Percentiles rank a stretch among this genome's conserved stretches.
phyloP scores from a whole-genome alignment of 2,329 filamentous ascomycete species.

The Calonectria pseudoreteaudii region DNA sequence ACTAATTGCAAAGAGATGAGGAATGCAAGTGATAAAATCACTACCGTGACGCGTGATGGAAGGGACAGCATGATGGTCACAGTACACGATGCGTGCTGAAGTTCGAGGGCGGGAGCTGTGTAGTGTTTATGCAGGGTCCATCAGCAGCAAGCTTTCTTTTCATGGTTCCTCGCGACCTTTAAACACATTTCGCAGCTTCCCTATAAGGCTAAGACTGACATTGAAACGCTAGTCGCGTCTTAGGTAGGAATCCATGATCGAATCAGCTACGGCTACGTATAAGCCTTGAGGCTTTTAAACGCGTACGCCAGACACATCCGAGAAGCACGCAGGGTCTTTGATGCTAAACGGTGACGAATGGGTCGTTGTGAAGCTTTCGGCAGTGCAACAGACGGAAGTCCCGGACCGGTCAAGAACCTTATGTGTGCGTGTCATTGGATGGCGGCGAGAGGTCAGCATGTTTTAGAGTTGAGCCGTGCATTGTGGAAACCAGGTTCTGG shows the following conservation, averaged over 20 bases:
- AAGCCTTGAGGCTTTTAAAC: neutral
- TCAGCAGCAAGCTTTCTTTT: neutral
- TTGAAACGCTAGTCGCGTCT: neutral
- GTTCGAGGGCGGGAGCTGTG: neutral
- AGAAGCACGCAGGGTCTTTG: neutral
- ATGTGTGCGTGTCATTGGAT: neutral
- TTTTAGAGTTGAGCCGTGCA: conserved; percentile 3
- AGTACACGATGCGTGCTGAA: neutral
- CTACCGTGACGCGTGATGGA: neutral
- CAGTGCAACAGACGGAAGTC: neutral
- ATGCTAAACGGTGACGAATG: neutral
- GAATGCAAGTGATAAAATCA: neutral
- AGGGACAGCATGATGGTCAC: neutral
- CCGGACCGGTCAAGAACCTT: neutral
- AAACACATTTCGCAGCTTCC: neutral
- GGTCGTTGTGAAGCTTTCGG: neutral
- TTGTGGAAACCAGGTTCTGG: neutral
- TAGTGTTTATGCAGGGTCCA: neutral
- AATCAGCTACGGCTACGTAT: neutral
- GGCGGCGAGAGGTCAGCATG: neutral
- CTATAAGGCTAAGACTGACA: neutral
- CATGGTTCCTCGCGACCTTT: neutral
- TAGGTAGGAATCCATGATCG: neutral
- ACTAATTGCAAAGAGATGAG: neutral
- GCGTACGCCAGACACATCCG: neutral